These are phyloP conservation scores for Ophiostoma ips DNA, from an alignment of 2,329 filamentous ascomycete genomes.

Conservation along the genomic window DNA sequence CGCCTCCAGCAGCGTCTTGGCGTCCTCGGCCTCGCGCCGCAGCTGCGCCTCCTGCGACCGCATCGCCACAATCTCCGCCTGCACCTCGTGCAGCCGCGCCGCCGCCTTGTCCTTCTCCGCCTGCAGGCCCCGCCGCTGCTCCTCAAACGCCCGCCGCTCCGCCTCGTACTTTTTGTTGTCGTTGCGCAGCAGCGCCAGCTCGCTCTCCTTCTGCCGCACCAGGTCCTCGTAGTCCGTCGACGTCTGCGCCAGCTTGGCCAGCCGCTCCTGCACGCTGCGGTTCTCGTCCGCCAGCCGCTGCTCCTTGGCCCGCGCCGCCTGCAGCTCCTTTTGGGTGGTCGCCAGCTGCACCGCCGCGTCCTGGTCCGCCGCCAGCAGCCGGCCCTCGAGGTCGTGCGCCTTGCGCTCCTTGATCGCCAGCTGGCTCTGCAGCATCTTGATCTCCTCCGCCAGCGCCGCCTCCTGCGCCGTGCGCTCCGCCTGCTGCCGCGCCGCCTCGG, in stretches of 20 bases:
- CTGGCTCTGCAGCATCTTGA: conserved; percentile 86
- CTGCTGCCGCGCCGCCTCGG: conserved; percentile 55
- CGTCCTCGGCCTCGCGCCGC: conserved; percentile 77
- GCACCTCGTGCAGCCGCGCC: conserved; percentile 63
- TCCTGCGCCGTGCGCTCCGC: conserved; percentile 65
- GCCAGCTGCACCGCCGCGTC: conserved; percentile 78
- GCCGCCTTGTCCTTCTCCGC: conserved; percentile 70
- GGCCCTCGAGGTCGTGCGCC: conserved; percentile 70
- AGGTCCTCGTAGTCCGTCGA: conserved; percentile 93
- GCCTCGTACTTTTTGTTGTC: conserved; percentile 75
- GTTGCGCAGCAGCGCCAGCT: conserved; percentile 68
- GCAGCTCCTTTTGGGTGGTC: conserved; percentile 64
- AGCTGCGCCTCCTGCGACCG: conserved; percentile 72
- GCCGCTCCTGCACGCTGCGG: conserved; percentile 66
- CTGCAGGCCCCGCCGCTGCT: conserved; percentile 58
- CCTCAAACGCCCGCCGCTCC: conserved; percentile 64
- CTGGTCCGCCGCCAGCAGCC: conserved; percentile 72
- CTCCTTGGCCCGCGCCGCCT: conserved; percentile 58
- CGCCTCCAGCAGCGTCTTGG: conserved; percentile 72
- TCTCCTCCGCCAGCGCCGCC: conserved; percentile 62
- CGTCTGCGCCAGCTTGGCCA: conserved; percentile 75
- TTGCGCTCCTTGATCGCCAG: conserved; percentile 81
- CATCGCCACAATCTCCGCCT: conserved; percentile 78
- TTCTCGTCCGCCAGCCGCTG: conserved; percentile 70
- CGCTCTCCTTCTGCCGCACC: conserved; percentile 85